phyloP scores from a whole-genome alignment of 108 stramenopile genomes.

The Cyclotella distinguenda region DNA sequence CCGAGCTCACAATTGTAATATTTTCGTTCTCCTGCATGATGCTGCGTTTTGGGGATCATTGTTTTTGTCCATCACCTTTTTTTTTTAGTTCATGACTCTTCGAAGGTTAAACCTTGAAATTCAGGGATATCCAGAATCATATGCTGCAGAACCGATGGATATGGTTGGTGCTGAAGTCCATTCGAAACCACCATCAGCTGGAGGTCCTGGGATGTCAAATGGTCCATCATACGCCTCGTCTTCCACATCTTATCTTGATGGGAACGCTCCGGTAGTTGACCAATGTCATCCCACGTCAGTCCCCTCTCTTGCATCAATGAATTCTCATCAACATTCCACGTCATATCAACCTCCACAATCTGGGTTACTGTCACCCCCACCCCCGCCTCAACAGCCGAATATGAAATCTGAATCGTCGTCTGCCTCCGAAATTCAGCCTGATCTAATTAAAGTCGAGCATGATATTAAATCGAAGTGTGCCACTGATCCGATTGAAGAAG shows the following conservation, averaged over 20 bases:
- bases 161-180: constrained; percentile 44
- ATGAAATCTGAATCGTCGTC: no score
- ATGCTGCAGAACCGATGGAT: constrained; percentile 68
- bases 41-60: not conserved
- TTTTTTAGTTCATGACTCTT: constrained; percentile 75
- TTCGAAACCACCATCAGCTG: constrained; percentile 12
- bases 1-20: no score
- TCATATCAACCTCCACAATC: not conserved
- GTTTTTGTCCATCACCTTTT: not conserved
- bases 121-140: constrained; percentile 88
- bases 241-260: not conserved
- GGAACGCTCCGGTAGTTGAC: not conserved
- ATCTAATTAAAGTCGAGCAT: no score
- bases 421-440: no score
- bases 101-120: constrained; percentile 82
- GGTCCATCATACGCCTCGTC: constrained; percentile 4
- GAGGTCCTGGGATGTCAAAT: not conserved
- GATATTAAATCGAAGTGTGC: no score
- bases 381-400: no score
- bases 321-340: constrained; percentile 2
- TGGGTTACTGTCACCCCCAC: no score
- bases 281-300: not conserved
- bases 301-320: constrained; percentile 4
- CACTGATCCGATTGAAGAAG: no score
- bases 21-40: no score